These are phyloP conservation scores for Tinospora cordifolia DNA, from an alignment of 164 flowering plant species.

Conservation along the genomic window DNA sequence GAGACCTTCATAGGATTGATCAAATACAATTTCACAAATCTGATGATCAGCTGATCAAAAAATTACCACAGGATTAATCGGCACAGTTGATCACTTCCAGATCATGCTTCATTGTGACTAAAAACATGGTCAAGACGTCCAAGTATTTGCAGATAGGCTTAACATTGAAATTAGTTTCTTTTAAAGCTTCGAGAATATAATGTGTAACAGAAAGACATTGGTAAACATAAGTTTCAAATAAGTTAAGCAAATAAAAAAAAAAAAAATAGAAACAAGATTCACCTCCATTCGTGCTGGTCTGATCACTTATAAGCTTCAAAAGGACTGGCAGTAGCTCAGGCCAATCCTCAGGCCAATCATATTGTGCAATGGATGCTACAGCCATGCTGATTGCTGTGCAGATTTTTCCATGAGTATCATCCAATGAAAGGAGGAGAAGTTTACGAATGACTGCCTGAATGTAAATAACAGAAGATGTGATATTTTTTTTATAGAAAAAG, in stretches of 20 bases:
- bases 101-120: neutral
- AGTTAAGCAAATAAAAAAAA: neutral
- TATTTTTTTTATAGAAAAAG: too few species aligned
- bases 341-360: slow-evolving; percentile 98
- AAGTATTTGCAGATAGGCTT: neutral
- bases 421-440: slow-evolving; percentile 59
- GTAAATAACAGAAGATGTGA: slow-evolving; percentile 12
- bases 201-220: neutral
- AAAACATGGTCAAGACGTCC: neutral
- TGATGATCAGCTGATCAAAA: neutral
- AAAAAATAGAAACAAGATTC: neutral
- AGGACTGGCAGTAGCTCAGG: slow-evolving; percentile 77
- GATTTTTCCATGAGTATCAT: slow-evolving; percentile 75
- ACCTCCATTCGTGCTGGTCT: slow-evolving; percentile 73
- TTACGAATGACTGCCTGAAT: slow-evolving; percentile 57
- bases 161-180: neutral
- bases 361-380: slow-evolving; percentile 71
- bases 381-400: slow-evolving; percentile 95
- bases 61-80: neutral
- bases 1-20: neutral
- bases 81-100: neutral
- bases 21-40: neutral
- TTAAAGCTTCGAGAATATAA: neutral
- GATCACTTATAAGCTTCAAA: slow-evolving; percentile 61
- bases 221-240: neutral